Evolutionary conservation across 192 early-diverging fungal species (phyloP).

Genomic region (Geranomyces variabilis): DNA sequence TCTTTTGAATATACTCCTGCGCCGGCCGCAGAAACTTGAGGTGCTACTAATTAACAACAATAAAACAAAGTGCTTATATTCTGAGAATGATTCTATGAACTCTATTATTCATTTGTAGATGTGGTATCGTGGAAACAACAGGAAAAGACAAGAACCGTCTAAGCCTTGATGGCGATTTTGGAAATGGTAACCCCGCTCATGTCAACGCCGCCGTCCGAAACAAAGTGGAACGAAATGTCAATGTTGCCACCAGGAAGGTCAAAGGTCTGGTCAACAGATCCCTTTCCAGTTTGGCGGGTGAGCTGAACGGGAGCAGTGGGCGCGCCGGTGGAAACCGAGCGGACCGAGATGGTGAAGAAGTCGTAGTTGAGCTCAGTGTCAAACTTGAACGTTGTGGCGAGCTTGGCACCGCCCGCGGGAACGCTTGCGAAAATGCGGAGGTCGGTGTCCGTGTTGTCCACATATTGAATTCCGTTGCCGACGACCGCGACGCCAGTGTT

Average conservation of each 20-base stretch:
- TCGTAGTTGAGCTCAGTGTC: slow-evolving; percentile 20
- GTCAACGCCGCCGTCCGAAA: slow-evolving; percentile 28
- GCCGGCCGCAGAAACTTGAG: too few species aligned
- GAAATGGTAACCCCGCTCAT: not conserved
- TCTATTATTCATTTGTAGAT: too few species aligned
- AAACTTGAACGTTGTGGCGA: not conserved
- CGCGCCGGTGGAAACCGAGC: not conserved
- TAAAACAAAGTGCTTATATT: too few species aligned
- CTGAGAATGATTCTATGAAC: too few species aligned
- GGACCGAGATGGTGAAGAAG: slow-evolving; percentile 21
- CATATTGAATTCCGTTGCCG: slow-evolving; percentile 11
- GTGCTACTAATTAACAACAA: too few species aligned
- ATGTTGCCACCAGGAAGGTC: not conserved
- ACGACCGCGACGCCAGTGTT: not conserved
- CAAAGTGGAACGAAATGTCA: slow-evolving; percentile 28
- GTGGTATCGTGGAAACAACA: not conserved
- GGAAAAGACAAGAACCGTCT: too few species aligned
- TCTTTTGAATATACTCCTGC: too few species aligned
- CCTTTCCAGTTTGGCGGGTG: not conserved
- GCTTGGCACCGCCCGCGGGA: not conserved
- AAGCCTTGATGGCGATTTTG: slow-evolving; percentile 5
- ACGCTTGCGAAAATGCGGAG: slow-evolving; percentile 7
- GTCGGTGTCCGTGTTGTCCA: slow-evolving; percentile 12
- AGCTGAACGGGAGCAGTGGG: not conserved
- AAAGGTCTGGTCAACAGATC: not conserved